Conservation (phyloP, 441 rosid species). For the Syzygium malaccense region DNA sequence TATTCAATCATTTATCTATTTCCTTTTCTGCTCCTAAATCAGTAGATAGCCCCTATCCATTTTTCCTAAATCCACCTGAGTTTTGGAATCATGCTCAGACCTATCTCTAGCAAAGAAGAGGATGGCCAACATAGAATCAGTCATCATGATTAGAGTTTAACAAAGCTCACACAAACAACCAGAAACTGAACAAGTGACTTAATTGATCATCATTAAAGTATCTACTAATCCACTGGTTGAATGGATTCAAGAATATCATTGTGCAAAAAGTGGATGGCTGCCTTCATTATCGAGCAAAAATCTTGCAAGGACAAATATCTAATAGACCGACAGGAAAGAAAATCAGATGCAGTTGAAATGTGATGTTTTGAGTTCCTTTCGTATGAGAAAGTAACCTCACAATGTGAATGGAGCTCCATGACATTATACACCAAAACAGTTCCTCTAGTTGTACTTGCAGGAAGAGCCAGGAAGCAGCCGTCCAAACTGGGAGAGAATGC, state of each 20-base stretch:
- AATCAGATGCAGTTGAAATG: neutral
- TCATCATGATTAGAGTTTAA: neutral
- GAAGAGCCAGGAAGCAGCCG: conserved; percentile 90
- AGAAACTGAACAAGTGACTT: neutral
- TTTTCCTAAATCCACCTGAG: neutral
- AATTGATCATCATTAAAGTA: neutral
- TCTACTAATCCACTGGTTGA: neutral
- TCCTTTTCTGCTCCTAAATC: neutral
- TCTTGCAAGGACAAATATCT: neutral
- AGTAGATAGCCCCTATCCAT: neutral
- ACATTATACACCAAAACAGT: conserved; percentile 80
- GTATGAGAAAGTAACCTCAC: conserved; percentile 48
- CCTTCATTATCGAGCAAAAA: neutral
- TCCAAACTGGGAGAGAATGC: conserved; percentile 80
- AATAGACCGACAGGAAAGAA: neutral
- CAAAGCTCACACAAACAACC: neutral
- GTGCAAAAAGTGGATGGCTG: neutral
- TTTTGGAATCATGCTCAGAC: neutral
- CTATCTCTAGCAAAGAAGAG: neutral
- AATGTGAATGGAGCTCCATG: conserved; percentile 67
- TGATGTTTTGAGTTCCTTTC: neutral
- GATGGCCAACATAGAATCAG: neutral
- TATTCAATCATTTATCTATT: neutral
- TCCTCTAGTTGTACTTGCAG: conserved; percentile 77
- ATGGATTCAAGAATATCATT: neutral